Base-by-base conservation (phyloP, 371 early-diverging fungal genomes). In the Polyrhizophydium stewartii region DNA sequence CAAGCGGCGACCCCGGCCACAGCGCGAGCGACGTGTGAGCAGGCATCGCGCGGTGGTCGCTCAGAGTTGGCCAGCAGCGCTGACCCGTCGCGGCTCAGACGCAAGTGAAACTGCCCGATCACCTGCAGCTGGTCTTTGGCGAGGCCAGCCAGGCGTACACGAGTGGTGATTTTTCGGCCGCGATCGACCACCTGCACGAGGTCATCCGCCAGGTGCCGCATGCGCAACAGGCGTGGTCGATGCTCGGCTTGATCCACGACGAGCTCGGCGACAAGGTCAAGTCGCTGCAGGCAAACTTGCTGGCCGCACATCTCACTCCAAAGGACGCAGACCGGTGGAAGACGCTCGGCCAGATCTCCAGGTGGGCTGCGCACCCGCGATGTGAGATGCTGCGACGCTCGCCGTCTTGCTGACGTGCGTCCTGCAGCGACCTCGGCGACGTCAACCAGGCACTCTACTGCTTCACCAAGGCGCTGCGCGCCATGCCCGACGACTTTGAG, bases 201-300 rank as follows among this genome's bases (percentile, higher is more conserved):
- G 81, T 91, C 32, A 89, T 96, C 49, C 83, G 85, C 56, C 69
- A 79, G 7, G 78, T 87, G 33, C 86, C 88, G 6, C 85, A 82
- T 47, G 85, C 87, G 0, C 80, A 84, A 58, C 79, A 85, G 22
- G 91, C 93, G 25, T 96, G 94, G 94, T 81, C 83, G 55, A 89
- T 89, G 6, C 82, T 97, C 62, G 99, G 92, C 40, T 72, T 93
- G 49, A 86, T 96, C 27, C 92, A 94, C 64, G 94, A 96, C 63
- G 95, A 96, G 64, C 65, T 88, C 47, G 91, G 92, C 12, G 87
- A 92, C 43, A 62, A 68, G 19, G 79, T 79, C 22, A 89, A 89
- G 65, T 87, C 94, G 0, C 71, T 92, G 38, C 87, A 89, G 59
- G 70, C 92, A 21, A 87, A 88, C 59, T 82, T 94, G 68, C 86